A percentile compares a stretch with the other conserved stretches of the same genome.
Evolutionary conservation across 108 stramenopile genomes (phyloP).

Genomic region (Stephanodiscus minutulus): DNA sequence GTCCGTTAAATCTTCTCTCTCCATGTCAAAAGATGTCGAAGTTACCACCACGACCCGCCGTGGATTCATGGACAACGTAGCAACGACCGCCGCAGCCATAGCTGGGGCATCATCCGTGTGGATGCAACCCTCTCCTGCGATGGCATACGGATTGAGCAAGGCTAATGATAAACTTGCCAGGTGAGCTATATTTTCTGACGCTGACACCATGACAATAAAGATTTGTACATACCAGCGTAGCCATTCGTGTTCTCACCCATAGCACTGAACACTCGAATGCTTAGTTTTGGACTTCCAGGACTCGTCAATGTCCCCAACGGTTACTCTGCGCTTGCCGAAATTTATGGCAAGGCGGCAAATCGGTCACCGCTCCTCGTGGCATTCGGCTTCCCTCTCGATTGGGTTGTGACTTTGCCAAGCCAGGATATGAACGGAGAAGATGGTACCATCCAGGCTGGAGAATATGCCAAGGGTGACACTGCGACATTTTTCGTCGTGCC

Average conservation of each 20-base stretch:
- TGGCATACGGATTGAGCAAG: constrained; percentile 74
- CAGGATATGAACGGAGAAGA: constrained; percentile 95
- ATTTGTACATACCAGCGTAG: not conserved
- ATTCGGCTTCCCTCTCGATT: constrained; percentile 87
- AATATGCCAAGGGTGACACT: constrained; percentile 97
- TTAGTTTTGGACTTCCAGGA: constrained; percentile 78
- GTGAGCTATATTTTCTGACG: constrained; percentile 27
- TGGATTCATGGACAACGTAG: constrained; percentile 62
- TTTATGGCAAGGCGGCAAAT: constrained; percentile 84
- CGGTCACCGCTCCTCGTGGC: constrained; percentile 86
- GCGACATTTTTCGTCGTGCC: constrained; percentile 87
- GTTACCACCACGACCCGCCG: constrained; percentile 50
- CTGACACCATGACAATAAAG: constrained; percentile 9
- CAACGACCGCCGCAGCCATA: constrained; percentile 48
- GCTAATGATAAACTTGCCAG: constrained; percentile 71
- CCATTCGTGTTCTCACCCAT: not conserved
- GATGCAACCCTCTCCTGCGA: constrained; percentile 59
- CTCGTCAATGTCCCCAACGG: constrained; percentile 74
- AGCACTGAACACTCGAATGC: not conserved
- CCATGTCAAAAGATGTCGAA: constrained; percentile 17
- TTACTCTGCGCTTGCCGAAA: constrained; percentile 82
- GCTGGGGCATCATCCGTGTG: constrained; percentile 52
- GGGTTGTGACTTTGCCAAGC: constrained; percentile 88
- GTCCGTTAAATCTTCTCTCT: constrained; percentile 1
- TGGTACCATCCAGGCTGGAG: constrained; percentile 93